A percentile compares a stretch with the other conserved stretches of the same genome.
These are phyloP conservation scores for Meyerozyma guilliermondii DNA, from an alignment of 1,139 yeast genomes.

Conservation along the genomic window DNA sequence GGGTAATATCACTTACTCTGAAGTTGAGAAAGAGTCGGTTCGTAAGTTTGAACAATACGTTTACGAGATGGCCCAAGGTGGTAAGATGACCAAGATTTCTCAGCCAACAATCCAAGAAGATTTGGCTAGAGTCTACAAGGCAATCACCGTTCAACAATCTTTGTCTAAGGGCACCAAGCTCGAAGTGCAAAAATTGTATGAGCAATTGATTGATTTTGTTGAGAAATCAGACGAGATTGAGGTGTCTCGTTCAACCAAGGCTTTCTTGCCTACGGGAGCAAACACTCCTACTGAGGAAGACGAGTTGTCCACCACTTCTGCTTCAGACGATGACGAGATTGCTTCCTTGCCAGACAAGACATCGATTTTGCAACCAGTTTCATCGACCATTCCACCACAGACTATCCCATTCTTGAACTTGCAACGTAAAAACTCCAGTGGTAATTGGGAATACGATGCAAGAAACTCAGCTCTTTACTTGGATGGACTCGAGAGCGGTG, in stretches of 20 bases:
- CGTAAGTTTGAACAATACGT: slow-evolving; percentile 96
- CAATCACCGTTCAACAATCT: slow-evolving; percentile 67
- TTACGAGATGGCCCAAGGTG: slow-evolving; percentile 95
- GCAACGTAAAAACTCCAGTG: slow-evolving; percentile 67
- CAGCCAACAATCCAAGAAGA: slow-evolving; percentile 82
- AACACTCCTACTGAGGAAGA: slow-evolving; percentile 49
- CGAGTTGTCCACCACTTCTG: slow-evolving; percentile 32
- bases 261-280: slow-evolving; percentile 29
- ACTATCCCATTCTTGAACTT: slow-evolving; percentile 94
- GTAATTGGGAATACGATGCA: slow-evolving; percentile 82
- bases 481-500: slow-evolving; percentile 89
- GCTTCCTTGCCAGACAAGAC: slow-evolving; percentile 76
- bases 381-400: slow-evolving; percentile 70
- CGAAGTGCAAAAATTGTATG: slow-evolving; percentile 77
- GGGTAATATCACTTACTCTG: slow-evolving; percentile 82
- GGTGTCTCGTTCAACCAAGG: slow-evolving; percentile 40
- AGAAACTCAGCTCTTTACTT: slow-evolving; percentile 71
- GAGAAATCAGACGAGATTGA: slow-evolving; percentile 65
- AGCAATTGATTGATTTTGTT: slow-evolving; percentile 70
- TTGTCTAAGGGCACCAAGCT: slow-evolving; percentile 57
- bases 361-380: slow-evolving; percentile 66
- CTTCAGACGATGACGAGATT: slow-evolving; percentile 64
- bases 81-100: slow-evolving; percentile 61
- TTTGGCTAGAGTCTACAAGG: slow-evolving; percentile 77
- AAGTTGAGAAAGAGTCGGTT: slow-evolving; percentile 82